Conservation (phyloP, 306 rosid genomes). For the Rosa multiflora region DNA sequence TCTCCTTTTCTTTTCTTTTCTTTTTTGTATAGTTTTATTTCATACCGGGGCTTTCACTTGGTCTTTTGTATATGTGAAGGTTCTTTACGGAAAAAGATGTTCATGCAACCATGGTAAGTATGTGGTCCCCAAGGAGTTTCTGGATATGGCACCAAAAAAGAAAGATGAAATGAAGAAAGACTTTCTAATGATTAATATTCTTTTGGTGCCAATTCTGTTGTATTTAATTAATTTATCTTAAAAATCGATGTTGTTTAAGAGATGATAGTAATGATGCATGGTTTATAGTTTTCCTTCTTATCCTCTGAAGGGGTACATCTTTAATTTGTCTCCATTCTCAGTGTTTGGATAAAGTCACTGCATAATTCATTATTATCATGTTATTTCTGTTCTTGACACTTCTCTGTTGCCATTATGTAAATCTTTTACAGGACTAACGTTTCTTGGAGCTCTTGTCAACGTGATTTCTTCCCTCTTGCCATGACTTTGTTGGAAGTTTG, state of each 20-base stretch:
- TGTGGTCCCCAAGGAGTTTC: slow-evolving; percentile 7
- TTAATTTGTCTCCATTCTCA: neutral
- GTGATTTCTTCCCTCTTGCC: slow-evolving; percentile 99
- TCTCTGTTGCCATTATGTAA: slow-evolving; percentile 61
- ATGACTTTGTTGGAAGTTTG: slow-evolving; percentile 99
- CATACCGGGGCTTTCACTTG: slow-evolving; percentile 22
- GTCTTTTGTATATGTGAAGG: slow-evolving; percentile 40
- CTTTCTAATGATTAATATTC: neutral
- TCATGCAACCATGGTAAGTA: slow-evolving; percentile 43
- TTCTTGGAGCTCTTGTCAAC: slow-evolving; percentile 99
- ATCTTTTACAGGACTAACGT: slow-evolving; percentile 95
- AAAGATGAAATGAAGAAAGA: slow-evolving; percentile 10
- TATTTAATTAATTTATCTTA: neutral
- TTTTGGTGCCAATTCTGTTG: neutral
- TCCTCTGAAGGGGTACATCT: neutral
- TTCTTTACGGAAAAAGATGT: slow-evolving; percentile 35
- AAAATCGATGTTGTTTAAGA: slow-evolving; percentile 15
- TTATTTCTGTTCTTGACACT: slow-evolving; percentile 58
- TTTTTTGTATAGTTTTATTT: neutral
- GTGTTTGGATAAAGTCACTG: slow-evolving; percentile 10
- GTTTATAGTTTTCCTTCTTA: neutral
- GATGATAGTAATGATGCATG: slow-evolving; percentile 5
- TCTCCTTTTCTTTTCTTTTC: no score
- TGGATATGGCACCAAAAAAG: slow-evolving; percentile 3
- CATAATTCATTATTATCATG: slow-evolving; percentile 19